phyloP scores from a whole-genome alignment of 345 rosid species.

The Jatropha curcas region DNA sequence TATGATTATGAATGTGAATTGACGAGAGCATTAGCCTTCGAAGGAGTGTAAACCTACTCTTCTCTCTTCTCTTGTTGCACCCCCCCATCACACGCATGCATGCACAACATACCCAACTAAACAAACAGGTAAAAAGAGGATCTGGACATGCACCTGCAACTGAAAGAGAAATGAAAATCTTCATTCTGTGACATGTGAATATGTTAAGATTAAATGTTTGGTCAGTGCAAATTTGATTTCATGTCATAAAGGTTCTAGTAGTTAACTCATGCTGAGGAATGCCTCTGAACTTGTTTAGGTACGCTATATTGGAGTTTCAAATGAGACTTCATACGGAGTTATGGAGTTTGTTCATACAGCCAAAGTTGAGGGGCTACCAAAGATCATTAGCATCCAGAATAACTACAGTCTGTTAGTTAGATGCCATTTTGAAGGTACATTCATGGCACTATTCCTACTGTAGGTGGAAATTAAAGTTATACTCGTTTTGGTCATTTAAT shows the following conservation, averaged over 20 bases:
- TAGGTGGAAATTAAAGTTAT: not conserved
- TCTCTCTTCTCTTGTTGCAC: no score
- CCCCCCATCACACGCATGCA: no score
- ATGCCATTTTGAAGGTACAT: conserved; percentile 63
- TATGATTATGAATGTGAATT: no score
- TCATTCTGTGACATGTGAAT: not conserved
- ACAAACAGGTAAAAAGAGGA: no score
- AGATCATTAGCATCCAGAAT: conserved; percentile 92
- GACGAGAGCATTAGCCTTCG: no score
- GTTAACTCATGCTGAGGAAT: conserved; percentile 5
- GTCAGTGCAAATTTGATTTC: not conserved
- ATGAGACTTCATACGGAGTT: conserved; percentile 89
- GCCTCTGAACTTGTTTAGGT: conserved; percentile 45
- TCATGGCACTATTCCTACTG: conserved; percentile 12
- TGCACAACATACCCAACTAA: no score
- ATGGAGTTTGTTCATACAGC: conserved; percentile 93
- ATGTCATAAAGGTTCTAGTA: not conserved
- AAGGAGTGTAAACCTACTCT: no score
- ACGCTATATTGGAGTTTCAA: conserved; percentile 85
- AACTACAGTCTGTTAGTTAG: conserved; percentile 75
- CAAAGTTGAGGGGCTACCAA: conserved; percentile 75
- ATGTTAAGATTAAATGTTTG: not conserved
- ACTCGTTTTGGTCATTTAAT: not conserved
- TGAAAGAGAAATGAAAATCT: not conserved
- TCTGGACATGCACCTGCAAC: no score